Percentiles rank a stretch among this genome's conserved stretches.
Conservation (phyloP, 2,329 filamentous ascomycete genomes). For the Fusarium lyarnte region DNA sequence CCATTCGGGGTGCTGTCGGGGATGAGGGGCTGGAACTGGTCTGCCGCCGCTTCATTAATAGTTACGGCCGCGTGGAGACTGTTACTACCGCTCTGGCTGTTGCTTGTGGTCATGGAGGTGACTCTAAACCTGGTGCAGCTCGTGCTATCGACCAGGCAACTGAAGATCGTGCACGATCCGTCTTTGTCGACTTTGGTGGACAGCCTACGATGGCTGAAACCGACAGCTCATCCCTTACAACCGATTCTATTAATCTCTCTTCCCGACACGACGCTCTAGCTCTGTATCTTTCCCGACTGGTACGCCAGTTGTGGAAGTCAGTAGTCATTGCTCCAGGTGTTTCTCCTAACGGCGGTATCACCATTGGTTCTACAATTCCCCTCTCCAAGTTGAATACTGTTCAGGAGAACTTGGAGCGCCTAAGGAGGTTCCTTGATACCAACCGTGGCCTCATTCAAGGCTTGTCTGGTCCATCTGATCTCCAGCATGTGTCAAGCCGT, state of each 20-base stretch:
- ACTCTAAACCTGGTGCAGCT: slow-evolving; percentile 74
- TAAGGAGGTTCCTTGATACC: slow-evolving; percentile 84
- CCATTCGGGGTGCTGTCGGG: slow-evolving; percentile 76
- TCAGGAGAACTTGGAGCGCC: slow-evolving; percentile 81
- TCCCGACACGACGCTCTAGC: slow-evolving; percentile 89
- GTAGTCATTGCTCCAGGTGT: slow-evolving; percentile 70
- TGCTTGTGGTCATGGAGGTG: slow-evolving; percentile 91
- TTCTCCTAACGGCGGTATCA: slow-evolving; percentile 66
- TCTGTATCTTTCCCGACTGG: slow-evolving; percentile 86
- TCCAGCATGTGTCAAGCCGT: slow-evolving; percentile 80
- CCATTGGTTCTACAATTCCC: slow-evolving; percentile 73
- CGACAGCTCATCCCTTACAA: slow-evolving; percentile 74
- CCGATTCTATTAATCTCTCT: slow-evolving; percentile 87
- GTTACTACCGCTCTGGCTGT: slow-evolving; percentile 92
- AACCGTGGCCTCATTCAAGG: slow-evolving; percentile 95
- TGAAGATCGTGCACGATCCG: slow-evolving; percentile 82
- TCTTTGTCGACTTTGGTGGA: slow-evolving; percentile 93
- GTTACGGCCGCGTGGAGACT: slow-evolving; percentile 89
- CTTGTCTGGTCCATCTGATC: slow-evolving; percentile 86
- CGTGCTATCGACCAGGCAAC: slow-evolving; percentile 86
- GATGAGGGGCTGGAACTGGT: slow-evolving; percentile 85
- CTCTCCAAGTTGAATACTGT: slow-evolving; percentile 76
- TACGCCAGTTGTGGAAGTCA: slow-evolving; percentile 88
- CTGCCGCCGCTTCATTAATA: slow-evolving; percentile 82
- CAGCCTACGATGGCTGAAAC: slow-evolving; percentile 84